Evolutionary conservation across 2,329 filamentous ascomycete genomes (phyloP).

Genomic region (Ceratocystis ficicola): DNA sequence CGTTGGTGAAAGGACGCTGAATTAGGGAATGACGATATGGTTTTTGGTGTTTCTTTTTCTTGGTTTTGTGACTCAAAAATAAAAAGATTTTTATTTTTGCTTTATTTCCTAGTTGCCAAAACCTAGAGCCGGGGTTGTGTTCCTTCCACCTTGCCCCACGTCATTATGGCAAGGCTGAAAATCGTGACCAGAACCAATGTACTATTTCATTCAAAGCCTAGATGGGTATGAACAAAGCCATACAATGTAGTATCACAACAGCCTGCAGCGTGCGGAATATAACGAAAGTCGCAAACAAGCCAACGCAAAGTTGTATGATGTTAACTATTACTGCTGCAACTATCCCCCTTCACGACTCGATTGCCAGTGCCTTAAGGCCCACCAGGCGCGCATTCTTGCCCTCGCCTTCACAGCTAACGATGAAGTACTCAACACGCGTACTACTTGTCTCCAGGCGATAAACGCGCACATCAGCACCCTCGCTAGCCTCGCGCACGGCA

Average conservation of each 20-base stretch:
- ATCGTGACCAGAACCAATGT: neutral
- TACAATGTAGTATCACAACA: no score
- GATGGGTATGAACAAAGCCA: no score
- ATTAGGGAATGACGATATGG: neutral
- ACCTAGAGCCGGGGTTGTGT: neutral
- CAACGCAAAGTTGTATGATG: no score
- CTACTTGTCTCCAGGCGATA: constrained; percentile 49
- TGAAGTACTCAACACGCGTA: constrained; percentile 65
- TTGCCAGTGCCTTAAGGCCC: constrained; percentile 63
- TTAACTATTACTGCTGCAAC: no score
- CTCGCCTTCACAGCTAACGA: constrained; percentile 52
- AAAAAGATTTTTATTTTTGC: neutral
- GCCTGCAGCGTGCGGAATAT: no score
- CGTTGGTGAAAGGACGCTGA: neutral
- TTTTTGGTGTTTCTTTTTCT: neutral
- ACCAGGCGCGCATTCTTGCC: constrained; percentile 50
- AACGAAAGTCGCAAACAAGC: no score
- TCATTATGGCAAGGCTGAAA: neutral
- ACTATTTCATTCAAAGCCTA: no score
- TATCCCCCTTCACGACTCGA: constrained; percentile 48
- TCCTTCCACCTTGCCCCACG: neutral
- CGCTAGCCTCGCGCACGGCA: constrained; percentile 52
- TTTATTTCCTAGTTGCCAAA: neutral
- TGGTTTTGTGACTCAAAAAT: neutral
- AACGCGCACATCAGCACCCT: constrained; percentile 58